Conservation (phyloP, 371 early-diverging fungal genomes). For the Mortierella sp. region DNA sequence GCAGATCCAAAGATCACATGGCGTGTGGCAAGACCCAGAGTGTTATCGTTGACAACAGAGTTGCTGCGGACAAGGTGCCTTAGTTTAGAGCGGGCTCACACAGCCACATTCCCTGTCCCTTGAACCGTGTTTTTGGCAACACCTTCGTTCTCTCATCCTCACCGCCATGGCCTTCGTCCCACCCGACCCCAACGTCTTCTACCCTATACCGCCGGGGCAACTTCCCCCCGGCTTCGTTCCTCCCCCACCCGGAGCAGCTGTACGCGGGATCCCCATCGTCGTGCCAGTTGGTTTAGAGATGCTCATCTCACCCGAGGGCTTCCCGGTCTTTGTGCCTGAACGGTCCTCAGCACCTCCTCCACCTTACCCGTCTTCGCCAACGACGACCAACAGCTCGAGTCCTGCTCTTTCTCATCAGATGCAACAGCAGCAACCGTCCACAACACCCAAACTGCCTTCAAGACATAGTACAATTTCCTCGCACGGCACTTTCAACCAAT, state of each 20-base stretch:
- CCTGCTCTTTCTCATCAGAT: slow-evolving; percentile 16
- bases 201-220: slow-evolving; percentile 49
- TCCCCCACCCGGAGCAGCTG: slow-evolving; percentile 44
- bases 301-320: slow-evolving; percentile 54
- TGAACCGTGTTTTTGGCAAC: too few relatives aligned
- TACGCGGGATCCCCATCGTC: slow-evolving; percentile 48
- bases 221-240: slow-evolving; percentile 47
- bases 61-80: too few relatives aligned
- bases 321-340: slow-evolving; percentile 51
- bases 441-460: slow-evolving; percentile 8
- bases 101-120: too few relatives aligned
- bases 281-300: slow-evolving; percentile 48
- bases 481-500: slow-evolving; percentile 14
- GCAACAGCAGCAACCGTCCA: slow-evolving; percentile 18
- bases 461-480: slow-evolving; percentile 19
- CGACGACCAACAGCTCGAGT: slow-evolving; percentile 9
- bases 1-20: too few relatives aligned
- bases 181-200: slow-evolving; percentile 46
- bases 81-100: too few relatives aligned
- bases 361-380: slow-evolving; percentile 15
- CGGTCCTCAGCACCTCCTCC: slow-evolving; percentile 14
- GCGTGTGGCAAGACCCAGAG: too few relatives aligned
- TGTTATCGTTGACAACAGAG: too few relatives aligned
- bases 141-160: not conserved
- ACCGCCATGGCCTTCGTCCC: slow-evolving; percentile 32